Base-by-base conservation (phyloP, 306 rosid species). In the Quercus dentata region DNA sequence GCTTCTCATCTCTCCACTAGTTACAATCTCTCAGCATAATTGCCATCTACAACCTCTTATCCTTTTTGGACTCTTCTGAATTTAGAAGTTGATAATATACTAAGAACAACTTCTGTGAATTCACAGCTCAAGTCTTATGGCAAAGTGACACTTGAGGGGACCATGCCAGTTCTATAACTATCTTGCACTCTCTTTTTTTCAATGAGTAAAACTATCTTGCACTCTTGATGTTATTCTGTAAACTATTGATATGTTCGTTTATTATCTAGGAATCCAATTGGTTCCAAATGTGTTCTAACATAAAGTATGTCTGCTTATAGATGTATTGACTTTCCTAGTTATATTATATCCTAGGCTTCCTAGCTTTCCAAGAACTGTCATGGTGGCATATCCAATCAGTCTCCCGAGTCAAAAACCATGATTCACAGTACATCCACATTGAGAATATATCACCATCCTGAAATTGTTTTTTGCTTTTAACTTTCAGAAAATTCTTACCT, bases 401-500 rank as follows among this genome's bases (percentile, higher is more conserved):
- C 1, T 61, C 67, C 25, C 30, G 1, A 4, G 25, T 23, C 33
- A 59, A 59, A 20, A 59, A 20, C 67, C 54, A 11, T 59, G 33
- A 11, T 23, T 61, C 67, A 61, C 14, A 4, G 5, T 21, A 61
- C 31, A 61, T 61, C 67, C 52, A 19, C 23, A 10, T 68, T 9
- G 52, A 14, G 17, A 68, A 68, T 25, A 31, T 4, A 41, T 51
- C 44, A 15, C 27, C 19, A 30, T 75, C 51, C 56, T 28, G 25
- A 65, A 67, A 54, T 31, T 38, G 20, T 8, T 54, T 70, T 59
- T 59, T 46, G 31, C 30, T 80, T 44, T 56, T 75, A 65, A 33
- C 44, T 67, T 59, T 68, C 21, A 19, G 72, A 82, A 56, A 71
- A 67, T 25, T 41, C 84, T 81, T 87, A 96, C 99, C 93, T 87